phyloP scores from a whole-genome alignment of 1,139 yeast species.

The Yamadazyma pseudoaaseri region DNA sequence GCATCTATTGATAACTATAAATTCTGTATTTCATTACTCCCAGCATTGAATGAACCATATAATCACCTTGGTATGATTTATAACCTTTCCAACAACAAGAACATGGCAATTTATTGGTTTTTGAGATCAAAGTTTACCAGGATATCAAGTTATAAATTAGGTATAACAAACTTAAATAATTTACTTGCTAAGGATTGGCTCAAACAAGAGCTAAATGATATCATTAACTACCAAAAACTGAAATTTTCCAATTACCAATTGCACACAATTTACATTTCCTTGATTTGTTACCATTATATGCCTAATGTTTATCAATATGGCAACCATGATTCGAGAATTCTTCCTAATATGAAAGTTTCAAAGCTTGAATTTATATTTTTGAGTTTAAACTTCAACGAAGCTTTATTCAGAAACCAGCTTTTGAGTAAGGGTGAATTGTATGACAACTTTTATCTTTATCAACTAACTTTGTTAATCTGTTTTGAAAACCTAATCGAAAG shows the following conservation, averaged over 20 bases:
- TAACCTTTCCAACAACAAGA: conserved; percentile 33
- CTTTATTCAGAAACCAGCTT: conserved; percentile 8
- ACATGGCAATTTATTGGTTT: conserved; percentile 45
- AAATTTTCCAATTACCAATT: conserved; percentile 16
- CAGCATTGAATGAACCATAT: conserved; percentile 67
- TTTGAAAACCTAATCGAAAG: conserved; percentile 18
- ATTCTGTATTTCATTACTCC: conserved; percentile 53
- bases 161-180: conserved; percentile 36
- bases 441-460: conserved; percentile 17
- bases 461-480: conserved; percentile 26
- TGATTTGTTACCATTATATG: conserved; percentile 28
- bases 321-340: conserved; percentile 19
- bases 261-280: conserved; percentile 24
- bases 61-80: conserved; percentile 64
- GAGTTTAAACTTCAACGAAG: conserved; percentile 16
- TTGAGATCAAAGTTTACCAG: conserved; percentile 59
- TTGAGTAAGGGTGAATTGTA: conserved; percentile 5
- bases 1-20: conserved; percentile 49
- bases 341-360: conserved; percentile 22
- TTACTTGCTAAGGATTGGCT: conserved; percentile 34
- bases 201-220: conserved; percentile 18
- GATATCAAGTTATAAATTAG: conserved; percentile 42
- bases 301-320: conserved; percentile 27
- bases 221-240: conserved; percentile 12
- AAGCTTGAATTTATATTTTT: conserved; percentile 29